Base-by-base conservation (phyloP, 768 basidiomycete species). In the Xerocomellus intermedius region DNA sequence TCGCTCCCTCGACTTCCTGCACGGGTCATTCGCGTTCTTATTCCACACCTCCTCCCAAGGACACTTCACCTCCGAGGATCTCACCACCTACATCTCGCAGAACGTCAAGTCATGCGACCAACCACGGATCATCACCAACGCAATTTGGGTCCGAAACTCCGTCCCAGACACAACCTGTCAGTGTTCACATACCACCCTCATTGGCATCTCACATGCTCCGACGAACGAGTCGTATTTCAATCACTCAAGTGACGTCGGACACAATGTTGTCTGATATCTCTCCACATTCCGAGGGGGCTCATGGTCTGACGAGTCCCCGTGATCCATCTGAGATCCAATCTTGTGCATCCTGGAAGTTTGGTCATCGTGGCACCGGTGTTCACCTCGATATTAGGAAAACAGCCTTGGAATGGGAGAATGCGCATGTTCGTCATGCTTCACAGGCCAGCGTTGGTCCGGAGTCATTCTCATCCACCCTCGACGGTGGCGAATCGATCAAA, bases 1-100 rank as follows among this genome's bases (percentile, higher is more conserved):
- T 72, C 16, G 54, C 69, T 9, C 61, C 62, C 6, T 59, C 69
- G n/a, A 62, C 53, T 26, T 68, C 68, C 13, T 61, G 58, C 39
- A 69, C 66, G 2, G 67, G 60, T 14, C 59, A 50, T 12, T 67
- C 62, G 17, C 60, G 54, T 49, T 60, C 67, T 14, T 58, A 59
- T 33, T 59, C 63, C 22, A 35, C 33, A 17, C 54, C 54, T 42
- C 50, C 63, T 42, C 16, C 48, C 50, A 61, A 44, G 49, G 59
- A 52, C 30, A 39, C 26, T 4, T 37, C 54, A 41, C 54, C 55
- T 38, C 54, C 50, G 13, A 60, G 52, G 43, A 59, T 61, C 36
- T 64, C 58, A 38, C 56, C 62, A 17, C 56, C 59, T 5, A 58
- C 55, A 38, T 63, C 63, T 50, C 67, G 55, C 32, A 52, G 54